These are phyloP conservation scores for Tuber aestivum DNA, from an alignment of 495 filamentous ascomycete genomes.

Conservation along the genomic window DNA sequence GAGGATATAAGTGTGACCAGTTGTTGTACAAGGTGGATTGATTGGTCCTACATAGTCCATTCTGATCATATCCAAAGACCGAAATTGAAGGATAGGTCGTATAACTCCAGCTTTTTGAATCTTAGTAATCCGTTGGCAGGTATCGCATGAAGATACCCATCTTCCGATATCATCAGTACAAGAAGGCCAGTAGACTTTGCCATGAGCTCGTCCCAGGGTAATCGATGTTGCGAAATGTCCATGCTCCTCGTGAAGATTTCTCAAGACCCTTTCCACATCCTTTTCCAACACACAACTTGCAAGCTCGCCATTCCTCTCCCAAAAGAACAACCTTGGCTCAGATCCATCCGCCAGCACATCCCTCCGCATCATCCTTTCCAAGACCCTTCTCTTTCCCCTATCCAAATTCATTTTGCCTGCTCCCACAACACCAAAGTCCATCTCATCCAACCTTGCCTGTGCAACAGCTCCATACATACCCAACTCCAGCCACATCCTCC, in stretches of 20 bases:
- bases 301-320: background rate
- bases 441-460: background rate
- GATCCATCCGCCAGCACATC: background rate
- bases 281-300: background rate
- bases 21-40: background rate
- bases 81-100: too few relatives aligned
- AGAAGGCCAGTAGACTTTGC: too few relatives aligned
- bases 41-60: too few relatives aligned
- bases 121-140: too few relatives aligned
- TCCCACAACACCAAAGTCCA: background rate
- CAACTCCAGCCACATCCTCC: background rate
- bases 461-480: background rate
- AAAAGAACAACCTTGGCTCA: background rate
- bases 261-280: background rate
- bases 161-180: too few relatives aligned
- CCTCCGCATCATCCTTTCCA: background rate
- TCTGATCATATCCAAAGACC: too few relatives aligned
- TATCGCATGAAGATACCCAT: too few relatives aligned
- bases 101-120: too few relatives aligned
- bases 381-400: background rate
- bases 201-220: background rate
- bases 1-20: background rate
- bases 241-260: background rate
- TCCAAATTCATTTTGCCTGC: background rate
- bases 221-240: background rate